A percentile compares a stretch with the other conserved stretches of the same genome.
Evolutionary conservation across 306 rosid species (phyloP).

Genomic region (Urtica urens): DNA sequence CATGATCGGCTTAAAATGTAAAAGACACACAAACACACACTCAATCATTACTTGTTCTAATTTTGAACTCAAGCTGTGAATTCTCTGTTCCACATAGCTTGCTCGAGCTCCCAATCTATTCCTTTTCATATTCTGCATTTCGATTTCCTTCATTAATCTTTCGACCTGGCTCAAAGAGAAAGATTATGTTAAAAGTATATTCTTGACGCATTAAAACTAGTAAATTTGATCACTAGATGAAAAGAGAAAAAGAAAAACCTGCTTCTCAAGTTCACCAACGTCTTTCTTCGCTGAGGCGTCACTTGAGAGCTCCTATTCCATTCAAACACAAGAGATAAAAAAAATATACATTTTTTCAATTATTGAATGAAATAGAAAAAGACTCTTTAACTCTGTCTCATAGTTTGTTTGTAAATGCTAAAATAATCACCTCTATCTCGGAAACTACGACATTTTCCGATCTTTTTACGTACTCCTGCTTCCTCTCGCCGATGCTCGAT

Average conservation of each 20-base stretch:
- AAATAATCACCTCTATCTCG: slow-evolving; percentile 17
- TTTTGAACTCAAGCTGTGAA: slow-evolving; percentile 7
- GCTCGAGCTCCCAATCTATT: slow-evolving; percentile 20
- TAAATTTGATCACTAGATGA: not conserved
- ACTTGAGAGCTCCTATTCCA: slow-evolving; percentile 3
- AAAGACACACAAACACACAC: not conserved
- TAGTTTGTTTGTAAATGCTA: too few relatives aligned
- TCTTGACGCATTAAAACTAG: not conserved
- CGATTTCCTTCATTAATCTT: slow-evolving; percentile 13
- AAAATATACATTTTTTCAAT: not conserved
- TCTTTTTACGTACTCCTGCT: slow-evolving; percentile 9
- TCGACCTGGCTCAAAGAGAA: slow-evolving; percentile 13
- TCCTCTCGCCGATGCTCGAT: slow-evolving; percentile 13
- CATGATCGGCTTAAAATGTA: not conserved
- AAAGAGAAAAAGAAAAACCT: slow-evolving; percentile 4
- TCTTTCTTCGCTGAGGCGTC: not conserved
- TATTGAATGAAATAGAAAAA: not conserved
- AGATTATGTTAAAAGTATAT: not conserved
- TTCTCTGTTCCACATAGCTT: slow-evolving; percentile 13
- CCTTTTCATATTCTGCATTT: slow-evolving; percentile 10
- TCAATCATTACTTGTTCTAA: slow-evolving; percentile 11
- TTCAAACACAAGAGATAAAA: not conserved
- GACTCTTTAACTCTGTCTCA: slow-evolving; percentile 18
- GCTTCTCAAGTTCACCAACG: slow-evolving; percentile 15
- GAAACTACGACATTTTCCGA: slow-evolving; percentile 12